A percentile compares a stretch with the other conserved stretches of the same genome.
phyloP scores from a whole-genome alignment of 2,329 filamentous ascomycete species.

The Arthrobotrys pseudoclavata region DNA sequence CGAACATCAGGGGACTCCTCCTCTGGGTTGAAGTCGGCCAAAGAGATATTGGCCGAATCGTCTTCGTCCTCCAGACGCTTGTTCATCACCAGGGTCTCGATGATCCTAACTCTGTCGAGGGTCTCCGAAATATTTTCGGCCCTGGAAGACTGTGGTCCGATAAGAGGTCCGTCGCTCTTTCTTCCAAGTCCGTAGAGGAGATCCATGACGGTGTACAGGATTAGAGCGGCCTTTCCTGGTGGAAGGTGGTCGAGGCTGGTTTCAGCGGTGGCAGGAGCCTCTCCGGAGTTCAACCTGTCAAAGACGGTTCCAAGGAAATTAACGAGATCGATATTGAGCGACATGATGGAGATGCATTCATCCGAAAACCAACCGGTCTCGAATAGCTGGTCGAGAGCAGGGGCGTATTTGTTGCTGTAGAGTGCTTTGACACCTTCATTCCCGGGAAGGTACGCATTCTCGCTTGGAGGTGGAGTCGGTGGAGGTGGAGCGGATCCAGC shows the following conservation, averaged over 20 bases:
- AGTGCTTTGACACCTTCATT: slow-evolving; percentile 79
- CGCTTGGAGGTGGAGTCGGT: slow-evolving; percentile 70
- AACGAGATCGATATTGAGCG: slow-evolving; percentile 67
- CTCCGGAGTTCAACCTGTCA: slow-evolving; percentile 62
- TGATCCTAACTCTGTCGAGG: slow-evolving; percentile 78
- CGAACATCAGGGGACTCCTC: slow-evolving; percentile 50
- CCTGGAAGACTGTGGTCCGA: slow-evolving; percentile 64
- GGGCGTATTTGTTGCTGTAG: slow-evolving; percentile 82
- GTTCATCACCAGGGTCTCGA: slow-evolving; percentile 82
- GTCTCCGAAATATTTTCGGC: slow-evolving; percentile 74
- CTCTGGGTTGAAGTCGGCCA: slow-evolving; percentile 42
- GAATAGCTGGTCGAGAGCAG: slow-evolving; percentile 79
- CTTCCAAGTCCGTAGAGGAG: slow-evolving; percentile 67
- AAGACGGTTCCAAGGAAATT: slow-evolving; percentile 62
- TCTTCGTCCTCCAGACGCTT: slow-evolving; percentile 76
- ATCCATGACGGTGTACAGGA: slow-evolving; percentile 63
- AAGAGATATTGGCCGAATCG: slow-evolving; percentile 65
- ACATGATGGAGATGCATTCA: slow-evolving; percentile 68
- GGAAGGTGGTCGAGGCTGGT: slow-evolving; percentile 61
- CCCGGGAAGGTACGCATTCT: slow-evolving; percentile 66
- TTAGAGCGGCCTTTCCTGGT: slow-evolving; percentile 61
- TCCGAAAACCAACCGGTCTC: slow-evolving; percentile 86
- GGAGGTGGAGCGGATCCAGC: slow-evolving; percentile 73
- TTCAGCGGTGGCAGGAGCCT: slow-evolving; percentile 61
- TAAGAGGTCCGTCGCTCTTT: slow-evolving; percentile 67